Percentiles rank a stretch among this genome's conserved stretches.
phyloP scores from a whole-genome alignment of 2,329 filamentous ascomycete species.

The Fusarium transvaalense region DNA sequence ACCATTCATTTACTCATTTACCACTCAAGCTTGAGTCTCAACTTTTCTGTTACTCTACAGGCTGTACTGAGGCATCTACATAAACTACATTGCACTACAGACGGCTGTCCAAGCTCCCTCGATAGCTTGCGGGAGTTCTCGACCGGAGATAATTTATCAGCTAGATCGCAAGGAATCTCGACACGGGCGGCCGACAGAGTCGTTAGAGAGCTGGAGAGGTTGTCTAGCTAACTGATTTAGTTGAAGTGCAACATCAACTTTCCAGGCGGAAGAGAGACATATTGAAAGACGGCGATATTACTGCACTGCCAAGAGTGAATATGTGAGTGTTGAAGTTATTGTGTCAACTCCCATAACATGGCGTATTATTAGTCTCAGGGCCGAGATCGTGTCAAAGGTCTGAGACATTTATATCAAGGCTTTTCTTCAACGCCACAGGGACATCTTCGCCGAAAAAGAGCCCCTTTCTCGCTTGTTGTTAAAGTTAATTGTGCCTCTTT shows the following conservation, averaged over 20 bases:
- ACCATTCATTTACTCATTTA: background rate
- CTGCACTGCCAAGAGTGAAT: background rate
- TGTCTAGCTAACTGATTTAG: slow-evolving; percentile 17
- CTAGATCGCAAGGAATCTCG: background rate
- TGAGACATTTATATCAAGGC: slow-evolving; percentile 18
- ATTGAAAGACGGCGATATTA: background rate
- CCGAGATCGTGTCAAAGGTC: slow-evolving; percentile 12
- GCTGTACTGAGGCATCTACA: background rate
- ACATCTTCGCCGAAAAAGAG: slow-evolving; percentile 11
- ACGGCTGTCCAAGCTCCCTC: slow-evolving; percentile 1
- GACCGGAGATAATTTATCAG: background rate
- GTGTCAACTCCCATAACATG: slow-evolving; percentile 2
- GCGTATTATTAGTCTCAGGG: background rate
- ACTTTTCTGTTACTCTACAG: too few species aligned
- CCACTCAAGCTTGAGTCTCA: background rate
- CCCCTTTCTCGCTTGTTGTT: slow-evolving; percentile 5
- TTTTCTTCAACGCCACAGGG: slow-evolving; percentile 13
- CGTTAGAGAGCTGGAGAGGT: background rate
- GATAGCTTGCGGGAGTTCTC: background rate
- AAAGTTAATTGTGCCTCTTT: slow-evolving; percentile 3
- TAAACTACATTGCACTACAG: background rate
- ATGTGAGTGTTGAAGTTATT: background rate
- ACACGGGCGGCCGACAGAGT: slow-evolving; percentile 9
- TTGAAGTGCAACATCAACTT: background rate
- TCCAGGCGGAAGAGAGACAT: background rate